These are phyloP conservation scores for Drechmeria coniospora DNA, from an alignment of 2,329 filamentous ascomycete species.

Conservation along the genomic window DNA sequence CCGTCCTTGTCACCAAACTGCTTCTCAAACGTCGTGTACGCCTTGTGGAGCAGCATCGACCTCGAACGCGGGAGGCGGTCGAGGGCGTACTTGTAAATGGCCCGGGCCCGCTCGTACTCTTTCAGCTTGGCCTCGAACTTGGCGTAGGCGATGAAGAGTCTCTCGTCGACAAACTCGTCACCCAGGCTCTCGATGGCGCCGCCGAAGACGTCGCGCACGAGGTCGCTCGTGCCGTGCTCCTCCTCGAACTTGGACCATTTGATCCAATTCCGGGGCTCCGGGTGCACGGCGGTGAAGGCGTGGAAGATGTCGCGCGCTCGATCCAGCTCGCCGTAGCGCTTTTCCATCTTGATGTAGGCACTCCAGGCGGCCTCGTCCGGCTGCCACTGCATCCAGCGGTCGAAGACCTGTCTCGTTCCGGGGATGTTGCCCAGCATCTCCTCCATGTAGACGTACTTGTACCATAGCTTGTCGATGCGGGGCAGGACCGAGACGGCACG, in stretches of 20 bases:
- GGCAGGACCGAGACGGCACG: constrained; percentile 87
- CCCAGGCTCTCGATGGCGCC: constrained; percentile 76
- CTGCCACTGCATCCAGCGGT: constrained; percentile 97
- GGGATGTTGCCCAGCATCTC: constrained; percentile 92
- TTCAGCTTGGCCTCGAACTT: constrained; percentile 88
- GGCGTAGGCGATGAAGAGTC: constrained; percentile 89
- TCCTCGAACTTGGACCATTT: constrained; percentile 98
- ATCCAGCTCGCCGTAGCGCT: constrained; percentile 83
- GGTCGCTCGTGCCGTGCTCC: constrained; percentile 79
- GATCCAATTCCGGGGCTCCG: constrained; percentile 93
- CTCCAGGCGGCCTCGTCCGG: constrained; percentile 92
- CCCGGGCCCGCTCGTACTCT: constrained; percentile 82
- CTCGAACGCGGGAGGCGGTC: constrained; percentile 82
- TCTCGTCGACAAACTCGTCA: constrained; percentile 92
- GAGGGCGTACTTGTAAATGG: constrained; percentile 93
- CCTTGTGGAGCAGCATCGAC: constrained; percentile 72
- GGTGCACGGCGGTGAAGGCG: constrained; percentile 81
- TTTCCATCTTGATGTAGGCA: constrained; percentile 93
- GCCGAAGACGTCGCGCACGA: constrained; percentile 85
- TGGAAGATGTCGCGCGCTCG: constrained; percentile 81
- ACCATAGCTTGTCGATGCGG: constrained; percentile 92
- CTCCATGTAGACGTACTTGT: constrained; percentile 98
- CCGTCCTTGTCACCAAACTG: constrained; percentile 89
- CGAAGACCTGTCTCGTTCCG: constrained; percentile 84
- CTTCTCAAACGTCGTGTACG: constrained; percentile 96